Base-by-base conservation (phyloP, 2,329 filamentous ascomycete species). In the Colletotrichum tofieldiae region DNA sequence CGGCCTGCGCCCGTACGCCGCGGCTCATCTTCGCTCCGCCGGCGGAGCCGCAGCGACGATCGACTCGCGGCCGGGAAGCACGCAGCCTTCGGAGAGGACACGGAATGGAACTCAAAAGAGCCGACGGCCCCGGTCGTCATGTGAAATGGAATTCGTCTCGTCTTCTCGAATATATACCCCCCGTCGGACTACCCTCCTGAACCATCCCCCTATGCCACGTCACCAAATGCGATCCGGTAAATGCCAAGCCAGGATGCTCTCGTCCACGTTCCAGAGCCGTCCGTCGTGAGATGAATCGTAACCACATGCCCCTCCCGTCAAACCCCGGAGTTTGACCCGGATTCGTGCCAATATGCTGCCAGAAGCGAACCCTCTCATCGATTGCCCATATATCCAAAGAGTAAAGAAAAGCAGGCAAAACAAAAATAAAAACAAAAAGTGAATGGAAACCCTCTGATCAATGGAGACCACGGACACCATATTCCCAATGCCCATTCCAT, bases 401-500 rank as follows among this genome's bases (percentile, higher is more conserved):
- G 41, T n/a, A 14, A 8, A 3, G 20, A 54, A 54, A 54, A 54
- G 43, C 60, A 58, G 41, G 26, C 51, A 35, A 18, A 65, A n/a
- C n/a, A 39, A 32, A 35, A 26, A 43, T n/a, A 49, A 56, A 26
- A 26, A 26, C 23, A 47, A 52, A 43, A 39, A 66, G 23, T 35
- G 3, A 16, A 39, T 26, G 23, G 14, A 52, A 49, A 63, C 14
- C 32, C 14, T 41, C 14, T 20, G 35, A 39, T 56, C 54, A 39
- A 45, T 32, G 41, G 41, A 39, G 49, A 47, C 45, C 55, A n/a
- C 37, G 45, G 39, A 71, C 47, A 71, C 67, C 67, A 47, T 29
- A 39, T 63, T 49, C 68, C 68, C 32, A 52, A 72, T 68, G 58
- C 52, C 45, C 37, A 32, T 26, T 18, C 69, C 69, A 65, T 69